Percentiles rank a stretch among this genome's conserved stretches.
Conservation (phyloP, 352 stramenopile genomes). For the Phytophthora lateralis region DNA sequence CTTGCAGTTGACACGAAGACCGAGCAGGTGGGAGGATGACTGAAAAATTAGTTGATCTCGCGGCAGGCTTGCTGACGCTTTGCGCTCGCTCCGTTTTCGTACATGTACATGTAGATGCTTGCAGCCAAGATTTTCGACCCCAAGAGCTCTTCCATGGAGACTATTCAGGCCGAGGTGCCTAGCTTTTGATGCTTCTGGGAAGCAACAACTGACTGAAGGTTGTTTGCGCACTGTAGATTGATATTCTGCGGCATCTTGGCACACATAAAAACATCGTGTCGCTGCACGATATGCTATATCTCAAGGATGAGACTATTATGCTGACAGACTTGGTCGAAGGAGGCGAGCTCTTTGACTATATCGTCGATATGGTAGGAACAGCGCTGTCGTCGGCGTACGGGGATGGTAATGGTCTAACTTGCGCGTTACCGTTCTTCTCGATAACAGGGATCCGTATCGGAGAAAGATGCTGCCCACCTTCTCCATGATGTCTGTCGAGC, state of each 20-base stretch:
- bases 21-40: conserved; percentile 33
- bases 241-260: conserved; percentile 61
- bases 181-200: neutral
- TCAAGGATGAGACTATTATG: conserved; percentile 77
- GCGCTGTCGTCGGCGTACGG: neutral
- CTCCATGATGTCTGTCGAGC: conserved; percentile 64
- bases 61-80: neutral
- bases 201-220: neutral
- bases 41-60: no score
- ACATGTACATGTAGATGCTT: conserved; percentile 30
- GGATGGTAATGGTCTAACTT: neutral
- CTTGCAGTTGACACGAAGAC: conserved; percentile 64
- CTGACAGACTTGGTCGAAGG: conserved; percentile 78
- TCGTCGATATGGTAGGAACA: conserved; percentile 60
- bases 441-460: conserved; percentile 68
- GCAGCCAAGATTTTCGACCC: conserved; percentile 82
- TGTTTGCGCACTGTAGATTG: conserved; percentile 41
- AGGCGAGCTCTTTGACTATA: conserved; percentile 84
- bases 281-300: conserved; percentile 67
- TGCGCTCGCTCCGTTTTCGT: neutral
- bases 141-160: conserved; percentile 55
- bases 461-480: conserved; percentile 70
- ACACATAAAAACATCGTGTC: conserved; percentile 73
- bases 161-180: conserved; percentile 65
- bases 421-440: neutral